Evolutionary conservation across 176 grass and related monocot genomes (phyloP), one percentile per base, ranked within the genome.

Genomic region (Musa beccarii): DNA sequence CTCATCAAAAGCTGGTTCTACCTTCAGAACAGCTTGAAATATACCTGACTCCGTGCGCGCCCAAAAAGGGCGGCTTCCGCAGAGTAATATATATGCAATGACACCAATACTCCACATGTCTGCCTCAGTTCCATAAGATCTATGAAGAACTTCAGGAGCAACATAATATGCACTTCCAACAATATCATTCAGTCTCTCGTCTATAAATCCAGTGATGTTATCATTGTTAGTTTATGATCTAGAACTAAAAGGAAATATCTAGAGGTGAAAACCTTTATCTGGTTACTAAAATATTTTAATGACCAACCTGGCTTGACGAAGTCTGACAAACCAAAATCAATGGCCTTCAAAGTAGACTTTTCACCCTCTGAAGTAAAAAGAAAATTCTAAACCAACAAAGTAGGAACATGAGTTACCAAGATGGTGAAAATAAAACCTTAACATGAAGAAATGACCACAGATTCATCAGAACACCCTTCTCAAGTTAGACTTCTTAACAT

Each of bases 61-160:
- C 94, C 95, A 98, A 65, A 98, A 98, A 72, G 95, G 95, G 19
- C 95, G 90, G 66, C 88, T 91, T 72, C 95, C 95, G 14, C 95
- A 98, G 71, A 98, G 84, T 78, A 98, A 88, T 79, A 98, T 98
- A 53, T 98, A 98, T 68, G 86, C 95, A 84, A 98, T 93, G 71
- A 98, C 95, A 83, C 93, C 95, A 66, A 98, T 83, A 74, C 95
- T 98, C 95, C 95, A 98, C 95, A 98, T 98, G 79, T 98, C 95
- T 49, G 86, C 95, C 81, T 98, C 95, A 12, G 90, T 91, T 73
- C 90, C 88, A 78, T 98, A 98, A 73, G 90, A 86, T 81, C 95
- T 67, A 75, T 98, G 95, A 51, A 98, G 95, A 51, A 98, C 95
- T 84, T 98, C 95, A 1, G 95, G 95, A 83, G 95, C 95, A 77